Evolutionary conservation across 345 rosid species (phyloP), one percentile per base, ranked within the genome.

Genomic region (Bruguiera sexangula): DNA sequence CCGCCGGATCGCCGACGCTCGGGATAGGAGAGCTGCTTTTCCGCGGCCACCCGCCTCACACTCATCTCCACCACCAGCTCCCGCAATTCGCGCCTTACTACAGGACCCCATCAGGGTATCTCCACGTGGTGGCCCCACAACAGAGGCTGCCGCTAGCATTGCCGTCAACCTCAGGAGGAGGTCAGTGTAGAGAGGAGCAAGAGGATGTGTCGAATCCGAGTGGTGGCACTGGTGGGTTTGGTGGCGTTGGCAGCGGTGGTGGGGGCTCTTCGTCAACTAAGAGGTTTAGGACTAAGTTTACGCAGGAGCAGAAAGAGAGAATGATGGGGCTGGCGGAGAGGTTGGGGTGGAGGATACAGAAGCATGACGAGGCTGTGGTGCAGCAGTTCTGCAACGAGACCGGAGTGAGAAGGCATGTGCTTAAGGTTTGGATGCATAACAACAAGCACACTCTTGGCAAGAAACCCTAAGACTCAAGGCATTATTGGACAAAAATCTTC

Each of bases 341-440:
- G 22, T 57, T 71, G 18, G 85, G 81, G 48, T 84, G 87, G 87
- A 79, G 78, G 74, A 75, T 84, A 5, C 76, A 77, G 48, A 75
- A 72, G 65, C 72, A 69, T 9, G 82, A 84, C 43, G 82, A 81
- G 8, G 73, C 65, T 8, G 75, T 52, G 26, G 71, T 84, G 18
- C 76, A 78, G 26, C 75, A 73, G 67, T 84, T 84, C 63, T 84
- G 84, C 32, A 63, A 65, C 16, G 80, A 82, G 61, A 73, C 77
- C 20, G 87, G 87, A 1, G 74, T 84, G 10, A 76, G 76, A 39
- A 72, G 81, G 11, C 76, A 74, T 22, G 87, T 82, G 65, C 76
- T 84, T 19, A 84, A 77, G 52, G 87, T 82, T 3, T 84, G 87
- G 87, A 82, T 84, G 87, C 87, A 84, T 63, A 84, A 84, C 69